Evolutionary conservation across 257 asterid species (phyloP).

Genomic region (Perilla frutescens): DNA sequence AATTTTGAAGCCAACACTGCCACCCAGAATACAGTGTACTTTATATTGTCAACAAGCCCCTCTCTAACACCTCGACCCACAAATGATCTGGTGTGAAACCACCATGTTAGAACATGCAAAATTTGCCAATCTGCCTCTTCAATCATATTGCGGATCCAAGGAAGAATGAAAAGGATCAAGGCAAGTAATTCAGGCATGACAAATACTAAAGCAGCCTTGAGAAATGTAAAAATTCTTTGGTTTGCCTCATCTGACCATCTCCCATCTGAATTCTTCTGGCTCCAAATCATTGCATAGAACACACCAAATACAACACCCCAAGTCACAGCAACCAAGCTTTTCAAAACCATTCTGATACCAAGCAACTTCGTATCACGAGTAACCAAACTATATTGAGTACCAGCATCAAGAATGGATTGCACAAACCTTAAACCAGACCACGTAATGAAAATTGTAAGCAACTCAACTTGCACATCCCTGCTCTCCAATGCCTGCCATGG

Average conservation of each 20-base stretch:
- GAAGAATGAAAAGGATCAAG: slow-evolving; percentile 65
- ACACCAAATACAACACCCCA: slow-evolving; percentile 84
- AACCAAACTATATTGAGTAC: slow-evolving; percentile 95
- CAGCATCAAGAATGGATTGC: slow-evolving; percentile 92
- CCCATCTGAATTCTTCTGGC: slow-evolving; percentile 73
- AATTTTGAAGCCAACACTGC: slow-evolving; percentile 68
- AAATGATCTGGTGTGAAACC: slow-evolving; percentile 77
- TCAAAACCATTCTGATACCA: slow-evolving; percentile 88
- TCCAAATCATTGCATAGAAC: slow-evolving; percentile 82
- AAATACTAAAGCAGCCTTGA: slow-evolving; percentile 76
- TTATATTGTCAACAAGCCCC: slow-evolving; percentile 82
- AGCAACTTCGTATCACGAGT: slow-evolving; percentile 74
- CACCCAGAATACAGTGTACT: slow-evolving; percentile 79
- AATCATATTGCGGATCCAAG: slow-evolving; percentile 80
- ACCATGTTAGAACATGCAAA: slow-evolving; percentile 74
- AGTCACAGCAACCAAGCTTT: slow-evolving; percentile 74
- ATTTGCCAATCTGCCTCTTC: slow-evolving; percentile 74
- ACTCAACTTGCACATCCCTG: slow-evolving; percentile 74
- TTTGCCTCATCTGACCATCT: slow-evolving; percentile 77
- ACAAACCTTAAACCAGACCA: slow-evolving; percentile 91
- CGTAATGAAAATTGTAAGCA: slow-evolving; percentile 84
- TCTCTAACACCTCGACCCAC: slow-evolving; percentile 95
- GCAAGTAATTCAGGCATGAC: slow-evolving; percentile 82
- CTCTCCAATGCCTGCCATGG: slow-evolving; percentile 87
- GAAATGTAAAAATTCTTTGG: slow-evolving; percentile 64